Conservation (phyloP, 352 stramenopile genomes). For the Globisporangium radiosum region DNA sequence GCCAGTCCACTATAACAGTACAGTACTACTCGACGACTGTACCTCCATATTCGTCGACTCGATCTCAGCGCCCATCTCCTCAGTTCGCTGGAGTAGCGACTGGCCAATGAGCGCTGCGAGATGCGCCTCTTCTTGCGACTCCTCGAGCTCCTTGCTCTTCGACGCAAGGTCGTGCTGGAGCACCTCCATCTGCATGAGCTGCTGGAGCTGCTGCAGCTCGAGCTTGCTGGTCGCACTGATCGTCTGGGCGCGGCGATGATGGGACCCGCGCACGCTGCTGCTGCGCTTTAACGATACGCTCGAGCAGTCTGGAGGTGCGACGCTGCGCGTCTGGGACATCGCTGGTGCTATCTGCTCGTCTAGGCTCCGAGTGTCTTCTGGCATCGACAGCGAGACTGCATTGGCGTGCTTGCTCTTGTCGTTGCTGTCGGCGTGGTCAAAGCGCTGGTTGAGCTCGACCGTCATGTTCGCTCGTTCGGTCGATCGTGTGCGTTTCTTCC, state of each 20-base stretch:
- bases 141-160: conserved; percentile 38
- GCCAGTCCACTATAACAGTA: too few relatives aligned
- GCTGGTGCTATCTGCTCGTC: too few relatives aligned
- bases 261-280: neutral
- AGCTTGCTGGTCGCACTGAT: conserved; percentile 26
- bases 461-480: too few relatives aligned
- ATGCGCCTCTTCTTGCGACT: conserved; percentile 41
- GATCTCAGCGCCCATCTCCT: conserved; percentile 40
- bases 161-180: conserved; percentile 40
- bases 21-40: neutral
- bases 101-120: conserved; percentile 41
- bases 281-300: conserved; percentile 6
- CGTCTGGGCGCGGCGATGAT: conserved; percentile 27
- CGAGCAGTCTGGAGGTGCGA: neutral
- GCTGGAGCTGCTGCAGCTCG: conserved; percentile 30
- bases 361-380: too few relatives aligned
- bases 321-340: too few relatives aligned
- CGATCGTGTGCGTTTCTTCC: too few relatives aligned
- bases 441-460: too few relatives aligned
- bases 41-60: conserved; percentile 19
- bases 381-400: too few relatives aligned
- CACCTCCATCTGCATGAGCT: conserved; percentile 33
- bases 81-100: conserved; percentile 38
- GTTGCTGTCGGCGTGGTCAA: too few relatives aligned
- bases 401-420: too few relatives aligned